Base-by-base conservation (phyloP, 2,329 filamentous ascomycete species). In the Arthrobotrys megalospora region DNA sequence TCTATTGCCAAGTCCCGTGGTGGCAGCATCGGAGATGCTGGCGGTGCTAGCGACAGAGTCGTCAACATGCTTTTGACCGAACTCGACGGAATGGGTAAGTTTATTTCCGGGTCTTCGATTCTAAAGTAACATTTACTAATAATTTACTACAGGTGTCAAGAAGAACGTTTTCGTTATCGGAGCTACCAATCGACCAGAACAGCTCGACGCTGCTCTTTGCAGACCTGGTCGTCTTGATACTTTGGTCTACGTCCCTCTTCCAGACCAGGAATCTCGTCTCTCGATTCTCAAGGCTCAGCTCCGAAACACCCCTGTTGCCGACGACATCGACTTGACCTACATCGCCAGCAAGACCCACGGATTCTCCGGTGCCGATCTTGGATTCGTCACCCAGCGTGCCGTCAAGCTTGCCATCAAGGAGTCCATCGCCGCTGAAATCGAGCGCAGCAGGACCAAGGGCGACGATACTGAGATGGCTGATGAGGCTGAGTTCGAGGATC, bases 161-260 rank as follows among this genome's bases (percentile, higher is more conserved):
- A 99, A 99, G 92, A 99, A 99, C 85, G 96, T 99, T 81, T 99
- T 99, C 86, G 96, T 99, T 81, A 99, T 99, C 83, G 96, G 96
- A 85, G 96, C 96, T 53, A 99, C 96, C 86, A 99, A 99, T 88
- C 90, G 96, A 88, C 96, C 96, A 50, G 96, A 99, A 88, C 96
- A 98, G 88, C 92, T 99, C 78, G 96, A 99, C 86, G 96, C 96
- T 84, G 96, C 96, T 82, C 90, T 99, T 82, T 97, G 95, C 90
- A 94, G 96, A 89, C 96, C 96, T 72, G 96, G 96, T 82, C 96
- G 96, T 94, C 92, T 99, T 60, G 96, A 99, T 86, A 98, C 95
- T 43, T 91, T 99, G 81, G 96, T 99, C 85, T 99, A 99, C 85
- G 96, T 99, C 82, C 96, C 96, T 82, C 90, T 99, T 81, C 96